phyloP scores from a whole-genome alignment of 805 yeast species.

The Dipodascus geniculatus region DNA sequence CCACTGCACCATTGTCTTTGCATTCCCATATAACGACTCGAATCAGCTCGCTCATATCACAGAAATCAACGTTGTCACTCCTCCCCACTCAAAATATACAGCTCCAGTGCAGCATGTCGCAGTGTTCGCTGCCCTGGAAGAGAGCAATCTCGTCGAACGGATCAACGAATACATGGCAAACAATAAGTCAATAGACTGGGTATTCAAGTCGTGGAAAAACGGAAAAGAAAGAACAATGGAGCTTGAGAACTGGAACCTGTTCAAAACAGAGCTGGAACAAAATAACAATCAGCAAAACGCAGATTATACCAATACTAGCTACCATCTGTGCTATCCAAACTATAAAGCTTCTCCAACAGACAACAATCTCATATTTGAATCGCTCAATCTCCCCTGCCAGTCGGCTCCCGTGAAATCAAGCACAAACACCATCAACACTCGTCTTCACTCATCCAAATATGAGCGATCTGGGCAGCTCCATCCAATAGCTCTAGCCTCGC shows the following conservation, averaged over 20 bases:
- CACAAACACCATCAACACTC: not conserved
- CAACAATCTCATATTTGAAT: not conserved
- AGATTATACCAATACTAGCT: not conserved
- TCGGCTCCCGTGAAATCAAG: not conserved
- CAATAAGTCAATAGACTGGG: constrained; percentile 25
- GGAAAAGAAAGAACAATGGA: not conserved
- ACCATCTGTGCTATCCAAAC: not conserved
- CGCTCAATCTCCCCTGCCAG: not conserved
- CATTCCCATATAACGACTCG: not conserved
- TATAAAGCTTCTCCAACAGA: not conserved
- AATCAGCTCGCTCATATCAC: not conserved
- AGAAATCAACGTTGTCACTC: not conserved
- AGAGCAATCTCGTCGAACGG: constrained; percentile 56
- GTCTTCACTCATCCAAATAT: not conserved
- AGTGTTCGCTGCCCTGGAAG: constrained; percentile 37
- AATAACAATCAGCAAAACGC: not conserved
- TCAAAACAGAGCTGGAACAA: not conserved
- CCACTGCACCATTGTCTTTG: not conserved
- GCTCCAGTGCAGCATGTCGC: not conserved
- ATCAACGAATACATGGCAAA: constrained; percentile 71
- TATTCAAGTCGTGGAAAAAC: not conserved
- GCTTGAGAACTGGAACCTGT: not conserved
- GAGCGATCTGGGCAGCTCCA: not conserved
- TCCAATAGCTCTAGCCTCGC: not conserved
- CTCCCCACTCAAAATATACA: not conserved